Conservation (phyloP, 2,329 filamentous ascomycete species). For the Alternaria dauci region DNA sequence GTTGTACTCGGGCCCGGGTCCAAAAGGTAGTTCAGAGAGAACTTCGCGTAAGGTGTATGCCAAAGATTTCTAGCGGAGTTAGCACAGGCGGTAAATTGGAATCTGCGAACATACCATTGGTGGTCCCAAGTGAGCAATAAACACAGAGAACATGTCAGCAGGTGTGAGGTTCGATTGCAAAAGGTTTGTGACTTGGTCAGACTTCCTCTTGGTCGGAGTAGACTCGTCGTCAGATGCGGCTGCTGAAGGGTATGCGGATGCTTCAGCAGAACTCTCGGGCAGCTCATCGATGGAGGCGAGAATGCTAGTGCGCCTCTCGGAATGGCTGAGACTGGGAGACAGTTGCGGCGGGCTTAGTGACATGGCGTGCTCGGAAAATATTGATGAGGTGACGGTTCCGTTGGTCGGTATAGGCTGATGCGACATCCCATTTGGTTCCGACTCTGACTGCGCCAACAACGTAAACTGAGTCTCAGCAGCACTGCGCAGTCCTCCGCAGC, state of each 20-base stretch:
- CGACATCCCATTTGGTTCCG: conserved; percentile 29
- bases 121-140: conserved; percentile 87
- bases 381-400: conserved; percentile 33
- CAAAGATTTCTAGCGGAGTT: conserved; percentile 73
- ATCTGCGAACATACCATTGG: conserved; percentile 69
- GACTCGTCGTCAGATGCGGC: conserved; percentile 46
- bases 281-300: conserved; percentile 55
- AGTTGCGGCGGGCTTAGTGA: conserved; percentile 37
- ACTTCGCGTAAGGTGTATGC: conserved; percentile 90
- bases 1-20: conserved; percentile 69
- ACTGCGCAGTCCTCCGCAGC: conserved; percentile 87
- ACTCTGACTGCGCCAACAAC: conserved; percentile 71
- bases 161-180: conserved; percentile 60
- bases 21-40: conserved; percentile 86
- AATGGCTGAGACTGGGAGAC: conserved; percentile 44
- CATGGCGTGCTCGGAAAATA: conserved; percentile 34
- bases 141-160: conserved; percentile 88
- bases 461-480: conserved; percentile 89
- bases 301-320: conserved; percentile 45
- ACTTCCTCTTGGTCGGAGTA: conserved; percentile 16
- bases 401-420: conserved; percentile 22
- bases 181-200: conserved; percentile 33
- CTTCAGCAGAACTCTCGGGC: conserved; percentile 48
- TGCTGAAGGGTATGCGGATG: conserved; percentile 31
- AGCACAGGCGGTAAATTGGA: conserved; percentile 16